A percentile compares a stretch with the other conserved stretches of the same genome.
Conservation (phyloP, 441 rosid genomes). For the Monsonia emarginata region DNA sequence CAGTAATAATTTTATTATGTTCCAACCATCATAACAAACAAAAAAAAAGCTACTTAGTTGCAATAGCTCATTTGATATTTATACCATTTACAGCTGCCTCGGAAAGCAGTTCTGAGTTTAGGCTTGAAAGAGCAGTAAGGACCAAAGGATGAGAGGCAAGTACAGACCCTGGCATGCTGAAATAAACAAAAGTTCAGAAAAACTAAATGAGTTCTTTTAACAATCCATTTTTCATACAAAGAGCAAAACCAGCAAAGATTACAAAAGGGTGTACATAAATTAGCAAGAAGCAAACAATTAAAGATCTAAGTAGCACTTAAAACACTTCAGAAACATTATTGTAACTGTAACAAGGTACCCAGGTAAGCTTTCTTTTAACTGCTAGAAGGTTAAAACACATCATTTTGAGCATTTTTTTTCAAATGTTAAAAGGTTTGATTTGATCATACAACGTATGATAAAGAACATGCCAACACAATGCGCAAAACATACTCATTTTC, state of each 20-base stretch:
- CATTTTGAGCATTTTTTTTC: background rate
- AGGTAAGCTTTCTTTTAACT: background rate
- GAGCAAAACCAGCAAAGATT: background rate
- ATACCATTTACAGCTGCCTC: slow-evolving; percentile 99
- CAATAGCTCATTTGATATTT: slow-evolving; percentile 14
- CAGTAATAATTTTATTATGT: background rate
- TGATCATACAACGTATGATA: background rate
- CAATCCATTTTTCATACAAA: background rate
- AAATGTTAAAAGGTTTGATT: background rate
- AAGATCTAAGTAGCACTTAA: background rate
- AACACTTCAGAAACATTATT: slow-evolving; percentile 2
- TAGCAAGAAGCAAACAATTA: background rate
- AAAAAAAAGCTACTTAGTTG: slow-evolving; percentile 10
- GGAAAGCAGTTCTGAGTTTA: slow-evolving; percentile 74
- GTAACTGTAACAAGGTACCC: background rate
- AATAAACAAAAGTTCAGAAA: slow-evolving; percentile 28
- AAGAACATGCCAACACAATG: background rate
- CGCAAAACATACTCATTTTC: background rate
- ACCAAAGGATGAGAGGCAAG: slow-evolving; percentile 94
- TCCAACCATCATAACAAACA: background rate
- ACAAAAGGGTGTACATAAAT: background rate
- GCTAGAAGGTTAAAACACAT: background rate
- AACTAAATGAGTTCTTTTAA: slow-evolving; percentile 5
- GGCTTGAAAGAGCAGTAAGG: slow-evolving; percentile 78
- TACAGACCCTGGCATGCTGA: slow-evolving; percentile 75